Percentiles rank a stretch among this genome's conserved stretches.
Conservation (phyloP, 139 green algal species). For the Chlamydomonas sp. region DNA sequence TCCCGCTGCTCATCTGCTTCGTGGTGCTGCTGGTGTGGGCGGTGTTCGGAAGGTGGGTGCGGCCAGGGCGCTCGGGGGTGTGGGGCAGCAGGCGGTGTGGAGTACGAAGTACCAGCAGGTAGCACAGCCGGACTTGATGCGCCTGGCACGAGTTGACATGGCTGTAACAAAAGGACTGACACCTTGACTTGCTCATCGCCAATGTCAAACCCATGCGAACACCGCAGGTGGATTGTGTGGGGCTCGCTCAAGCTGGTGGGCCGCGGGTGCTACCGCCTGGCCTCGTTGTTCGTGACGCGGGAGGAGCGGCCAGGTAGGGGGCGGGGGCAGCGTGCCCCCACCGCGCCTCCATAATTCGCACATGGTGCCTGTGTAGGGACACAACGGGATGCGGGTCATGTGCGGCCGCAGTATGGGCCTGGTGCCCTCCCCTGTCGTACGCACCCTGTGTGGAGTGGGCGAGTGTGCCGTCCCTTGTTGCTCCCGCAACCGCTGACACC, state of each 20-base stretch:
- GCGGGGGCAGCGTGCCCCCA: background rate
- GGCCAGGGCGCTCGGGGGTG: background rate
- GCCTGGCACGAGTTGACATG: too few relatives aligned
- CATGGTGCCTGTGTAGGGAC: background rate
- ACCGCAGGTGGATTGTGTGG: conserved; percentile 26
- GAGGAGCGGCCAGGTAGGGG: background rate
- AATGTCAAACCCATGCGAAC: too few relatives aligned
- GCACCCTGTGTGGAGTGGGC: too few relatives aligned
- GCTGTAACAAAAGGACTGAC: background rate
- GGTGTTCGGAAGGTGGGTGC: conserved; percentile 44
- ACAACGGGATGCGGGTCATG: too few relatives aligned
- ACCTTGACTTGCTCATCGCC: background rate
- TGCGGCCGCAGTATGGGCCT: too few relatives aligned
- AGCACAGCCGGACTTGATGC: too few relatives aligned
- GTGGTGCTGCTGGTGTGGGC: conserved; percentile 42
- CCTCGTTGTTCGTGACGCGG: too few relatives aligned
- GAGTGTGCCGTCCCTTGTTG: too few relatives aligned
- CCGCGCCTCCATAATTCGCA: background rate
- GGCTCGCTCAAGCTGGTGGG: conserved; percentile 16
- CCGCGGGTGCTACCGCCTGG: background rate
- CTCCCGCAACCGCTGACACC: too few relatives aligned
- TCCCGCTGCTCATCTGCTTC: conserved; percentile 54
- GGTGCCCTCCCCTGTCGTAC: too few relatives aligned
- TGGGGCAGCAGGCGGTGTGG: background rate
- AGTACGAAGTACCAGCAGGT: background rate